These are phyloP conservation scores for Ceratonia siliqua DNA, from an alignment of 306 rosid species.

Conservation along the genomic window DNA sequence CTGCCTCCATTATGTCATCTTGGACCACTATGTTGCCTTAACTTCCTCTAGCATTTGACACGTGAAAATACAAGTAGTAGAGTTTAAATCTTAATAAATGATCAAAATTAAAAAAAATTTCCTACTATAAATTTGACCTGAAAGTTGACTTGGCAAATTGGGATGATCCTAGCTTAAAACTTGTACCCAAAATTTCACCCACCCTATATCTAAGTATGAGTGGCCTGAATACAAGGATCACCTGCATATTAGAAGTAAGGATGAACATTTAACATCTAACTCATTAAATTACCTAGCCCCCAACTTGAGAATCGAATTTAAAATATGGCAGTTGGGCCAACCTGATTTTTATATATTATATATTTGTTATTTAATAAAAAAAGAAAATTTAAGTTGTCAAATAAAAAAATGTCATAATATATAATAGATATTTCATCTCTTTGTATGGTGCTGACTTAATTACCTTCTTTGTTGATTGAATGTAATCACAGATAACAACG, in stretches of 20 bases:
- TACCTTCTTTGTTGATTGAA: constrained; percentile 12
- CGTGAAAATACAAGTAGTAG: constrained; percentile 12
- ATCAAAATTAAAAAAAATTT: neutral
- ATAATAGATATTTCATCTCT: neutral
- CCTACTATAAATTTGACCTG: neutral
- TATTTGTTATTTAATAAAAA: too few species aligned
- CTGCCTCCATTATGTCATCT: constrained; percentile 31
- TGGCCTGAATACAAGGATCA: neutral
- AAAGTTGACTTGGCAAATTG: neutral
- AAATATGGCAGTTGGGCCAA: too few species aligned
- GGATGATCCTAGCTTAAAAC: too few species aligned
- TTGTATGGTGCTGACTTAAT: constrained; percentile 21
- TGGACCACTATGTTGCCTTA: constrained; percentile 22
- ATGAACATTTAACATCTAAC: too few species aligned
- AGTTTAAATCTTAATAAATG: constrained; percentile 29
- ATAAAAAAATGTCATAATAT: too few species aligned
- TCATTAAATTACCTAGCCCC: too few species aligned
- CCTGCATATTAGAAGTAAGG: too few species aligned
- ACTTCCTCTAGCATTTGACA: neutral
- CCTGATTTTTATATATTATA: too few species aligned
- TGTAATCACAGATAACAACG: constrained; percentile 71
- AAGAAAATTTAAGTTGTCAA: too few species aligned
- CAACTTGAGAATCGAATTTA: too few species aligned
- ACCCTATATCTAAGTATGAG: too few species aligned
- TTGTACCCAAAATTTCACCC: too few species aligned